Evolutionary conservation across 2,329 filamentous ascomycete species (phyloP), one percentile per base, ranked within the genome.

Genomic region (Fusarium torulosum): DNA sequence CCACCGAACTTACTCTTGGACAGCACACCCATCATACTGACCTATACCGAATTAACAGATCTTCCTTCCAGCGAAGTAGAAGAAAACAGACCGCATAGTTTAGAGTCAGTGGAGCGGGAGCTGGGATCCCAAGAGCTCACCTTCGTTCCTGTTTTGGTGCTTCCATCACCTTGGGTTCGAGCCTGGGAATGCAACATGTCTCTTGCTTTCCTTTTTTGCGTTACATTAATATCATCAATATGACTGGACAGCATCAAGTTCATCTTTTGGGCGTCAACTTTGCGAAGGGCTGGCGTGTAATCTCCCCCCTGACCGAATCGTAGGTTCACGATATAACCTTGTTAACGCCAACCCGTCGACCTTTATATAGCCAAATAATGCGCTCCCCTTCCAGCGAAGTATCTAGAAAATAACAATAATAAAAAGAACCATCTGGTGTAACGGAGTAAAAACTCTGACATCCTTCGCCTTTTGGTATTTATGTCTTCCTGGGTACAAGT

Each of bases 351-450:
- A 15, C 11, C 31, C 31, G 13, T 35, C 7, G 8, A 17, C 33
- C 33, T n/a, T 37, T 37, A 37, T 37, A 37, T n/a, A 5, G 17
- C 11, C 17, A 43, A 64, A 11, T 35, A 47, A 56, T 38, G n/a
- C 0, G 6, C 10, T 6, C 4, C 13, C 6, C 37, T 38, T 14
- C 42, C 59, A 72, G 25, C 27, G 50, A 44, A 44, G 20, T 45
- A 35, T 19, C 42, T 23, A 7, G 9, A 11, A n/a, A 4, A 37
- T 4, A n/a, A n/a, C 5, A 2, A 37, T 2, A 17, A 6, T 8
- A 37, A 10, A n/a, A 15, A 35, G 2, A 35, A 17, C 4, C 5
- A 11, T 17, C 8, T 37, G n/a, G 35, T 37, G n/a, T n/a, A 37
- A 37, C n/a, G 8, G 35, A n/a, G 35, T 37, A 19, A n/a, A 35